phyloP scores from a whole-genome alignment of 331 rosid species.

The Telfairia occidentalis region DNA sequence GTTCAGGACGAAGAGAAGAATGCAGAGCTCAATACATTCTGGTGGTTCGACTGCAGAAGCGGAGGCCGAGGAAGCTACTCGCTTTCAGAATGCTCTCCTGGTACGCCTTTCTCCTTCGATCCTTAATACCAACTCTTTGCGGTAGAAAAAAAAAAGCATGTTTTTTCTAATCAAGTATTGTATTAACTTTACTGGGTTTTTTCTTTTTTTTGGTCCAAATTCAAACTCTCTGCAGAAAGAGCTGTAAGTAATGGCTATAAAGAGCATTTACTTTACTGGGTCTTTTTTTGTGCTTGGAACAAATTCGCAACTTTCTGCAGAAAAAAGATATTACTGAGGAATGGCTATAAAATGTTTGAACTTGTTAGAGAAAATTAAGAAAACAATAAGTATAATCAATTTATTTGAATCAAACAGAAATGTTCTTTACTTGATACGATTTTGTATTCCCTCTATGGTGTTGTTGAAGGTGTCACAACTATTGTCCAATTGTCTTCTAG shows the following conservation, averaged over 20 bases:
- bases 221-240: neutral
- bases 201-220: neutral
- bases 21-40: conserved; percentile 30
- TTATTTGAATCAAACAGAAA: too few species aligned
- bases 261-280: neutral
- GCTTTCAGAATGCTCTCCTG: conserved; percentile 51
- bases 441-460: too few species aligned
- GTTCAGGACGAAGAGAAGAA: conserved; percentile 18
- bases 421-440: too few species aligned
- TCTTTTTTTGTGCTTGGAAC: neutral
- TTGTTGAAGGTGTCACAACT: too few species aligned
- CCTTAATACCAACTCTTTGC: neutral
- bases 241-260: neutral
- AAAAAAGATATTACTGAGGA: neutral
- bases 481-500: too few species aligned
- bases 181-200: neutral
- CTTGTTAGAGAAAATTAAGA: too few species aligned
- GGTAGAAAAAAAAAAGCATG: neutral
- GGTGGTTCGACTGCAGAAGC: conserved; percentile 30
- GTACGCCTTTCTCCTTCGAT: conserved; percentile 20
- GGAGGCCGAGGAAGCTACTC: conserved; percentile 25
- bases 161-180: neutral
- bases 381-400: too few species aligned
- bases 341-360: neutral
- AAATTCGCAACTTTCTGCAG: neutral